Percentiles rank a stretch among this genome's conserved stretches.
Conservation (phyloP, 2,329 filamentous ascomycete genomes). For the Cladosporium sp. region DNA sequence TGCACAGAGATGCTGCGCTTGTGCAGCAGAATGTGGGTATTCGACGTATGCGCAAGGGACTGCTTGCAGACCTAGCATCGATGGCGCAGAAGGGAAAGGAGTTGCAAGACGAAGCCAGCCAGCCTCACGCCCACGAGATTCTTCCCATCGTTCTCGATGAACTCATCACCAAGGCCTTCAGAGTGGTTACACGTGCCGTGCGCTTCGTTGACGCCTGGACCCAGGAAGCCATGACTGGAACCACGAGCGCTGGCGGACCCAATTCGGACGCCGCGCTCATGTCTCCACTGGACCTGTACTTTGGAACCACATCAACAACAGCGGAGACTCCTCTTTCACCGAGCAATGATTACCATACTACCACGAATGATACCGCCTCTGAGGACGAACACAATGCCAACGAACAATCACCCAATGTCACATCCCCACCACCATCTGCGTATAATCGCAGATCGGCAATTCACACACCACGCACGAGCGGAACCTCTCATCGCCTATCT, state of each 20-base stretch:
- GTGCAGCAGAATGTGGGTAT: slow-evolving; percentile 73
- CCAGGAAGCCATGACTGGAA: slow-evolving; percentile 22
- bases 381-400: background rate
- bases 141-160: slow-evolving; percentile 80
- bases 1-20: slow-evolving; percentile 73
- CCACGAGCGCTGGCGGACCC: background rate
- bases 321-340: background rate
- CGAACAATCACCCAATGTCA: background rate
- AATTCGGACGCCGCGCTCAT: background rate
- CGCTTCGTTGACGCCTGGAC: slow-evolving; percentile 81
- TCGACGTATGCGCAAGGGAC: slow-evolving; percentile 75
- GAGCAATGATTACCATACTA: background rate
- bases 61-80: slow-evolving; percentile 83
- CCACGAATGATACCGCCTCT: background rate
- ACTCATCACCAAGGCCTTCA: slow-evolving; percentile 90
- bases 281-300: slow-evolving; percentile 4
- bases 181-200: slow-evolving; percentile 86
- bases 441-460: background rate
- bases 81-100: slow-evolving; percentile 85
- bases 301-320: background rate
- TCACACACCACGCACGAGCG: slow-evolving; percentile 4
- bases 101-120: slow-evolving; percentile 68
- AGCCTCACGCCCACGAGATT: slow-evolving; percentile 49
- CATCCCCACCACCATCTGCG: background rate
- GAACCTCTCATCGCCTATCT: slow-evolving; percentile 26